Evolutionary conservation across 2,329 filamentous ascomycete genomes (phyloP).

Genomic region (Colletotrichum paranaense): DNA sequence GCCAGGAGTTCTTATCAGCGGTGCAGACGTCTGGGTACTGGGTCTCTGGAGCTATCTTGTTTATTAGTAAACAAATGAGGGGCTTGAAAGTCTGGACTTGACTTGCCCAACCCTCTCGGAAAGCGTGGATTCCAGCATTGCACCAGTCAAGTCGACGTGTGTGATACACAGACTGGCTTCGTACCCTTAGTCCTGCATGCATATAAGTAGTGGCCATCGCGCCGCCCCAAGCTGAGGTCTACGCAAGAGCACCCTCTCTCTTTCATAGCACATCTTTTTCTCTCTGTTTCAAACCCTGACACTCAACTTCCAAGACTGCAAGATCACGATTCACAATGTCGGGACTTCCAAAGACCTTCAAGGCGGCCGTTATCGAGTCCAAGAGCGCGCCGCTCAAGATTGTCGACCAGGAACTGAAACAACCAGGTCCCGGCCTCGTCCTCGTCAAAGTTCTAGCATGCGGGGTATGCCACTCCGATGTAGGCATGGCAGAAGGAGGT

Average conservation of each 20-base stretch:
- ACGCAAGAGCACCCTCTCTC: not conserved
- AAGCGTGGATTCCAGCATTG: not conserved
- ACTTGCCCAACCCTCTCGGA: not conserved
- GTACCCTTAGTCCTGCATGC: not conserved
- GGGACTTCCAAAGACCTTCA: slow-evolving; percentile 73
- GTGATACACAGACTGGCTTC: not conserved
- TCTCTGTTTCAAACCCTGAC: not conserved
- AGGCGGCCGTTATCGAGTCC: slow-evolving; percentile 70
- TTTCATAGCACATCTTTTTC: not conserved
- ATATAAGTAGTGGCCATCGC: not conserved
- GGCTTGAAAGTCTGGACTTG: not conserved
- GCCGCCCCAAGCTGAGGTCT: no score
- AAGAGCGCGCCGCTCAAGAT: slow-evolving; percentile 64
- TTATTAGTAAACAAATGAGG: not conserved
- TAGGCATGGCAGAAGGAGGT: slow-evolving; percentile 56
- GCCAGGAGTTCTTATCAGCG: not conserved
- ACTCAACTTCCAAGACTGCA: not conserved
- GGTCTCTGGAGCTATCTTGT: not conserved
- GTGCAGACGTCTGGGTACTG: no score
- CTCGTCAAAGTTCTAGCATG: slow-evolving; percentile 79
- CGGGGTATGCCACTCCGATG: slow-evolving; percentile 77
- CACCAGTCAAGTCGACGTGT: not conserved
- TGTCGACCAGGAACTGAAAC: slow-evolving; percentile 68
- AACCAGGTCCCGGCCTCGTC: slow-evolving; percentile 67
- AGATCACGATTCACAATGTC: not conserved